Evolutionary conservation across 2,329 filamentous ascomycete genomes (phyloP).

Genomic region (Fusarium sarcochroum): DNA sequence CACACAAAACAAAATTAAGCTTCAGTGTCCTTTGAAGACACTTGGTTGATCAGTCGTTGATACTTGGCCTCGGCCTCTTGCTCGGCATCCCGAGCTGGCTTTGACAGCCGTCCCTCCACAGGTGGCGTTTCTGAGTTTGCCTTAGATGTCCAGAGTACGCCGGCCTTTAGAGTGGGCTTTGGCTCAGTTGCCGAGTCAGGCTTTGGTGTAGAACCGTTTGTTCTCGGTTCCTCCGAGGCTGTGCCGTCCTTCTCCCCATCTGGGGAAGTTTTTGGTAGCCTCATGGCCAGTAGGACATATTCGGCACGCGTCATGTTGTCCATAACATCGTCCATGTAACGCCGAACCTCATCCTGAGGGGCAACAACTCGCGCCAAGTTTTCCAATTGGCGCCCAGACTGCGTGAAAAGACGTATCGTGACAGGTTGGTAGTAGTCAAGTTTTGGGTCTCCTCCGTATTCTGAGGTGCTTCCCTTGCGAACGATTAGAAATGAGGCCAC

Average conservation of each 20-base stretch:
- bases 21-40: slow-evolving; percentile 53
- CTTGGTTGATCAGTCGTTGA: slow-evolving; percentile 55
- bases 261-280: slow-evolving; percentile 64
- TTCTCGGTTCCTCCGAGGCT: slow-evolving; percentile 50
- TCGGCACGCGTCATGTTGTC: slow-evolving; percentile 77
- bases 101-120: slow-evolving; percentile 35
- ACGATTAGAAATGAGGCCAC: slow-evolving; percentile 84
- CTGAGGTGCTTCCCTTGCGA: slow-evolving; percentile 76
- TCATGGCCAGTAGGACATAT: slow-evolving; percentile 77
- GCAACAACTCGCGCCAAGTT: slow-evolving; percentile 73
- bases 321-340: slow-evolving; percentile 80
- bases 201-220: slow-evolving; percentile 51
- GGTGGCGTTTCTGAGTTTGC: slow-evolving; percentile 40
- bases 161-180: slow-evolving; percentile 44
- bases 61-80: slow-evolving; percentile 55
- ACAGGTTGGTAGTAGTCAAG: slow-evolving; percentile 84
- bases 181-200: slow-evolving; percentile 47
- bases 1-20: slow-evolving; percentile 4
- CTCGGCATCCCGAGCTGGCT: slow-evolving; percentile 53
- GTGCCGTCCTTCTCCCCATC: slow-evolving; percentile 52
- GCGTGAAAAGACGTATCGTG: slow-evolving; percentile 71
- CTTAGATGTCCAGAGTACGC: slow-evolving; percentile 56
- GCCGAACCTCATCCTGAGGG: slow-evolving; percentile 72
- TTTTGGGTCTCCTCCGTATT: slow-evolving; percentile 73
- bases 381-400: slow-evolving; percentile 70